Percentiles rank a stretch among this genome's conserved stretches.
Conservation (phyloP, 768 basidiomycete genomes). For the Lactarius sanguifluus region DNA sequence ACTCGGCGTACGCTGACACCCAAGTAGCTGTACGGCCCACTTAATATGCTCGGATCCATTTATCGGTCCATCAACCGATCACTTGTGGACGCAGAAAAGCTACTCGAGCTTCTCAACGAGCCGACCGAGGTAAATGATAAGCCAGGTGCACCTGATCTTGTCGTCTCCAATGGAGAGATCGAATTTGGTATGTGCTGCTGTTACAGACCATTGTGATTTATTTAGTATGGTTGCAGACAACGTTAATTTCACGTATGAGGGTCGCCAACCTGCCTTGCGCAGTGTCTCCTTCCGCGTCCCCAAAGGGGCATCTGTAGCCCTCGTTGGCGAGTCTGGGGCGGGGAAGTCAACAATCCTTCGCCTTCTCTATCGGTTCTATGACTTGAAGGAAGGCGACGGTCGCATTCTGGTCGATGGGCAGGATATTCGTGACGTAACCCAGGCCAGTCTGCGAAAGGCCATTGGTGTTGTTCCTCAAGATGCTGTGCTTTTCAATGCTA, state of each 20-base stretch:
- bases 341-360: slow-evolving; percentile 85
- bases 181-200: slow-evolving; percentile 67
- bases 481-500: slow-evolving; percentile 68
- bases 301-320: slow-evolving; percentile 82
- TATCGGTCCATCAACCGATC: slow-evolving; percentile 77
- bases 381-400: slow-evolving; percentile 75
- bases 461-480: slow-evolving; percentile 94
- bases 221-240: slow-evolving; percentile 51
- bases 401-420: slow-evolving; percentile 82
- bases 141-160: slow-evolving; percentile 69
- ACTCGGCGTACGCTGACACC: slow-evolving; percentile 12
- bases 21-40: slow-evolving; percentile 62
- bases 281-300: slow-evolving; percentile 87
- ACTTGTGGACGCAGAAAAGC: slow-evolving; percentile 79
- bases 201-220: neutral
- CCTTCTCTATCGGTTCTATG: slow-evolving; percentile 92
- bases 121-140: slow-evolving; percentile 82
- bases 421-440: slow-evolving; percentile 86
- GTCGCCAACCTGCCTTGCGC: slow-evolving; percentile 64
- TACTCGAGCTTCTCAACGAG: slow-evolving; percentile 78
- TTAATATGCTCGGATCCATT: slow-evolving; percentile 75
- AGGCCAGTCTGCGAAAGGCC: slow-evolving; percentile 70
- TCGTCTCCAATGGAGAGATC: slow-evolving; percentile 73
- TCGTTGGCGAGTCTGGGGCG: slow-evolving; percentile 81
- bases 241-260: slow-evolving; percentile 85